A percentile compares a stretch with the other conserved stretches of the same genome.
phyloP scores from a whole-genome alignment of 257 asterid genomes.

The Nicotiana obtusifolia region DNA sequence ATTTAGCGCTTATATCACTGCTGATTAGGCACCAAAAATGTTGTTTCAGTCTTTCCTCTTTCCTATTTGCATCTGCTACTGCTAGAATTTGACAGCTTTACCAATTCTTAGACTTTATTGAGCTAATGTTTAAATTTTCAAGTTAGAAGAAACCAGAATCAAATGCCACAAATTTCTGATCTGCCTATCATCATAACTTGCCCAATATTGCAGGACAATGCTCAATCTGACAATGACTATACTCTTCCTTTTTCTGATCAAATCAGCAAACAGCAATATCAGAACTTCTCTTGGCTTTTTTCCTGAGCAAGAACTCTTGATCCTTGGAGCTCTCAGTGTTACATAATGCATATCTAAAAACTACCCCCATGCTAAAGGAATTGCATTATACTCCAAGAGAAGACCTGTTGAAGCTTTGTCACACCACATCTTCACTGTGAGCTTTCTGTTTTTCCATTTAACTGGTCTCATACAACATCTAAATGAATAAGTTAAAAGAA shows the following conservation, averaged over 20 bases:
- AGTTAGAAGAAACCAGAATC: constrained; percentile 4
- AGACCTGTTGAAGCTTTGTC: not conserved
- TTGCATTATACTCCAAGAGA: not conserved
- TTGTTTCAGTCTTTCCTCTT: not conserved
- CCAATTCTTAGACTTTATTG: not conserved
- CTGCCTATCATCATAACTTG: constrained; percentile 5
- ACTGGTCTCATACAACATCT: constrained; percentile 3
- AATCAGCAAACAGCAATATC: not conserved
- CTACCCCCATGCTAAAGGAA: not conserved
- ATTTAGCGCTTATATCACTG: not conserved
- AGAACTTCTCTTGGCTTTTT: not conserved
- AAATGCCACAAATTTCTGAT: not conserved
- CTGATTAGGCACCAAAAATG: not conserved
- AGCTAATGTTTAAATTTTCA: not conserved
- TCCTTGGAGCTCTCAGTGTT: not conserved
- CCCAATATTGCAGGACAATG: not conserved
- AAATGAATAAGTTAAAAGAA: constrained; percentile 5
- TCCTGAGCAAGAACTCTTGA: not conserved
- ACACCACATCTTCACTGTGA: not conserved
- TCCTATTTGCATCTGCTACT: not conserved
- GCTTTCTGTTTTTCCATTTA: not conserved
- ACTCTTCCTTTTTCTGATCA: constrained; percentile 2
- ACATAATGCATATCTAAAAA: not conserved
- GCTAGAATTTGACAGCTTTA: not conserved
- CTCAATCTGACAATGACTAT: not conserved